Base-by-base conservation (phyloP, 129 eudicot species). In the Oenanthe sinensis region DNA sequence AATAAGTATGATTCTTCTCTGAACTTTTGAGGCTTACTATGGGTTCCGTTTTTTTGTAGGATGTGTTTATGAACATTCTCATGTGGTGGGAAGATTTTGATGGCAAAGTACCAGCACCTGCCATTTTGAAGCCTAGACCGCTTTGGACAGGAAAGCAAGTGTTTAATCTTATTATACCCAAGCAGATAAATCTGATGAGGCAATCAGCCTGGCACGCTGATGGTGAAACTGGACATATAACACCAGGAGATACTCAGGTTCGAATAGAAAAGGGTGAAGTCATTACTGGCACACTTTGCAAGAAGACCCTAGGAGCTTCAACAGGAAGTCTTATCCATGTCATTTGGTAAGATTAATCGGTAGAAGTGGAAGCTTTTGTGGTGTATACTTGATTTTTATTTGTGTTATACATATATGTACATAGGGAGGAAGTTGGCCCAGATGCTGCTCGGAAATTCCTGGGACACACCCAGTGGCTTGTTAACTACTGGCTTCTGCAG, bases 81-180 rank as follows among this genome's bases (percentile, higher is more conserved):
- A 91, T 95, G 98, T 95, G 98, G 98, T 95, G 98, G 98, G 98
- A 95, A 74, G 98, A 95, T 88, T 95, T 95, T 86, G 98, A 95
- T 88, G 98, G 97, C 49, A 95, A 95, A 86, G 87, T 95, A 76
- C 98, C 98, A 33, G 92, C 92, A 62, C 98, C 98, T 6, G 87
- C 97, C 36, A 91, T 95, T 82, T 79, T 95, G 82, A 95, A 95
- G 87, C 98, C 98, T 55, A 90, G 96, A 83, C 98, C 98, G 55
- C 86, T 95, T 42, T 95, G 98, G 98, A 95, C 98, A 11, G 98
- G 98, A 77, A 95, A 95, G 70, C 98, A 95, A 79, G 97, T 95
- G 60, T 95, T 95, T 79, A 95, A 95, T 81, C 90, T 95, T 43
- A 95, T 95, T 33, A 95, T 95, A 54, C 98, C 98, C 79, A 95